These are phyloP conservation scores for Fusarium sp. DNA, from an alignment of 2,329 filamentous ascomycete species.

Conservation along the genomic window DNA sequence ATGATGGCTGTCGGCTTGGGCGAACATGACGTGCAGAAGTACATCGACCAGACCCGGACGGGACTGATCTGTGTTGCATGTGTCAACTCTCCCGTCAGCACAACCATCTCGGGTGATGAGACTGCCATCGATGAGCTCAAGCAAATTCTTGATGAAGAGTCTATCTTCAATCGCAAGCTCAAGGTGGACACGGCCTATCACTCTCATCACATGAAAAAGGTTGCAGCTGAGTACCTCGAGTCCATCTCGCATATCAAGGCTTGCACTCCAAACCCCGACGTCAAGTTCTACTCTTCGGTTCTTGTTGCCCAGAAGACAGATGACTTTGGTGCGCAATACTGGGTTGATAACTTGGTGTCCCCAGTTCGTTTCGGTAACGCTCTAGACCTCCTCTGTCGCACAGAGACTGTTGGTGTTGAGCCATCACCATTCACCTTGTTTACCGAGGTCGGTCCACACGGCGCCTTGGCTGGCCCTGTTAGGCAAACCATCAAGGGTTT, in stretches of 20 bases:
- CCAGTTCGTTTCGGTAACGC: conserved; percentile 42
- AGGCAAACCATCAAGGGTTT: conserved; percentile 34
- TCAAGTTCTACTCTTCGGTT: conserved; percentile 44
- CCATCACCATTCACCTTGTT: conserved; percentile 17
- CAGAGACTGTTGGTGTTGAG: background rate
- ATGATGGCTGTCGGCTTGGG: conserved; percentile 56
- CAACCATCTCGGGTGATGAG: conserved; percentile 51
- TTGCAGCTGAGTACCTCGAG: conserved; percentile 37
- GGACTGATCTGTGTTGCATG: conserved; percentile 47
- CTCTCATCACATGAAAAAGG: conserved; percentile 49
- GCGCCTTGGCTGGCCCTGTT: conserved; percentile 38
- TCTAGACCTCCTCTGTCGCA: conserved; percentile 19
- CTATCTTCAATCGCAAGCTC: conserved; percentile 46
- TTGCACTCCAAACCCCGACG: background rate
- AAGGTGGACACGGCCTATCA: conserved; percentile 55
- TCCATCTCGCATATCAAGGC: conserved; percentile 28
- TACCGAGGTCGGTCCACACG: conserved; percentile 41
- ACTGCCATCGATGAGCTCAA: conserved; percentile 43
- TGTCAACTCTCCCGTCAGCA: conserved; percentile 49
- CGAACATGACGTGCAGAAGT: conserved; percentile 41
- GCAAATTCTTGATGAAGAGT: conserved; percentile 43
- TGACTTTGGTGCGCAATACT: conserved; percentile 35
- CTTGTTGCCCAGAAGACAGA: conserved; percentile 18
- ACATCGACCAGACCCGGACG: conserved; percentile 33
- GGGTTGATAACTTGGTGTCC: conserved; percentile 44